Evolutionary conservation across 352 stramenopile genomes (phyloP), one percentile per base, ranked within the genome.

Genomic region (Phytophthora litchii): DNA sequence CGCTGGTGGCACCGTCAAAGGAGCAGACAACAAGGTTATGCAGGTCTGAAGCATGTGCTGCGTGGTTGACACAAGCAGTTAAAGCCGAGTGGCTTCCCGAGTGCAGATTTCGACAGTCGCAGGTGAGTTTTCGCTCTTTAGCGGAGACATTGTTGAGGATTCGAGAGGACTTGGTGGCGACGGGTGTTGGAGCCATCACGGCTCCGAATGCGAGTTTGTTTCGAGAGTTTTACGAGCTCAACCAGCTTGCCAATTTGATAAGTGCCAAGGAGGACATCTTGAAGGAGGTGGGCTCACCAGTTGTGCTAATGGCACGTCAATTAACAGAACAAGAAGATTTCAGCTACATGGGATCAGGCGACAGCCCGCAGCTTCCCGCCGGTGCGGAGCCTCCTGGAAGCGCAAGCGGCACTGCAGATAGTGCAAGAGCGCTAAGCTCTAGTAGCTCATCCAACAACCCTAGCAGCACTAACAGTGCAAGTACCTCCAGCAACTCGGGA

Each of bases 61-160:
- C 36, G 27, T 76, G 67, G 67, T 19, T 76, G n/a, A 34, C 13
- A 35, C 25, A 36, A 21, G 67, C 32, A 1, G 35, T 45, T 10
- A 32, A 60, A 13, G 52, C 67, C 4, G 12, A 38, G 23, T 76
- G 57, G 57, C 54, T 78, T 8, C 62, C 62, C 7, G 66, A 70
- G 12, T 78, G 70, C 54, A 60, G 23, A 4, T 76, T 71, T 66
- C 66, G 62, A 48, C 57, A 60, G 35, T 67, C 67, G 1, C 52
- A 68, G 12, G 51, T 35, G n/a, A 73, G 62, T 63, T 21, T 73
- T 21, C 52, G 70, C 12, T 72, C 66, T 7, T 36, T 78, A 16
- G 62, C 43, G n/a, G 61, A 78, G 27, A 78, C 66, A 3, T 40
- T 75, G 36, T 45, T 73, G 12, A 54, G 42, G 0, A 62, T 78